phyloP scores from a whole-genome alignment of 2,329 filamentous ascomycete genomes.

The Pyricularia pennisetigena region DNA sequence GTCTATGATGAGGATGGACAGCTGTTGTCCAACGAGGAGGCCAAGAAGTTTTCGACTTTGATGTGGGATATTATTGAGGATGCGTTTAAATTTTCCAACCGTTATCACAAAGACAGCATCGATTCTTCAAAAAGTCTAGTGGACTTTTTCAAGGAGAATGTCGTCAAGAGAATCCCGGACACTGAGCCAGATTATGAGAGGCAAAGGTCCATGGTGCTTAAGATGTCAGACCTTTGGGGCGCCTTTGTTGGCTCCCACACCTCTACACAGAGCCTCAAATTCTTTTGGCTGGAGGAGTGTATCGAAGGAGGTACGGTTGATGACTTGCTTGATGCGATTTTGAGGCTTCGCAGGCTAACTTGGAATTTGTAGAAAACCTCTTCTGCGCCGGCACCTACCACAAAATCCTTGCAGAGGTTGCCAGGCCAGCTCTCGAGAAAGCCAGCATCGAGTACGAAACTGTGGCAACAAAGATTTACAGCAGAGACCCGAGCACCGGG shows the following conservation, averaged over 20 bases:
- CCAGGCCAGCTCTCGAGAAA: slow-evolving; percentile 42
- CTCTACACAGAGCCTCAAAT: slow-evolving; percentile 58
- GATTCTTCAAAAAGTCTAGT: slow-evolving; percentile 10
- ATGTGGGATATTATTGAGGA: slow-evolving; percentile 61
- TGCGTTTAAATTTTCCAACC: slow-evolving; percentile 58
- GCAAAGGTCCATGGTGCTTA: slow-evolving; percentile 33
- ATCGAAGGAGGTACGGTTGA: slow-evolving; percentile 53
- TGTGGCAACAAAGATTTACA: slow-evolving; percentile 31
- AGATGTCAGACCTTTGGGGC: slow-evolving; percentile 58
- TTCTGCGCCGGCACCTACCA: slow-evolving; percentile 51
- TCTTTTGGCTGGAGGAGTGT: slow-evolving; percentile 70
- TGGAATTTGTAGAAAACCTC: slow-evolving; percentile 37
- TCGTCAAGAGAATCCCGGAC: slow-evolving; percentile 35
- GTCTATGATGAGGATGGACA: slow-evolving; percentile 48
- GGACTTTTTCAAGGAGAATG: slow-evolving; percentile 16
- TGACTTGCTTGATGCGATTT: slow-evolving; percentile 16
- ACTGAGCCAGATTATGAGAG: slow-evolving; percentile 26
- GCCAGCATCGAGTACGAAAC: slow-evolving; percentile 44
- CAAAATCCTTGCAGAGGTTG: slow-evolving; percentile 47
- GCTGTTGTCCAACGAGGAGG: slow-evolving; percentile 34
- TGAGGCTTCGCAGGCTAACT: not conserved
- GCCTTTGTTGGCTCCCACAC: slow-evolving; percentile 60
- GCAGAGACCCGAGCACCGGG: slow-evolving; percentile 14
- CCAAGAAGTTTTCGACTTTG: slow-evolving; percentile 35
- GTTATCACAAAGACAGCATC: slow-evolving; percentile 37